phyloP scores from a whole-genome alignment of 2,329 filamentous ascomycete species.

The Orbilia blumenaviensis region DNA sequence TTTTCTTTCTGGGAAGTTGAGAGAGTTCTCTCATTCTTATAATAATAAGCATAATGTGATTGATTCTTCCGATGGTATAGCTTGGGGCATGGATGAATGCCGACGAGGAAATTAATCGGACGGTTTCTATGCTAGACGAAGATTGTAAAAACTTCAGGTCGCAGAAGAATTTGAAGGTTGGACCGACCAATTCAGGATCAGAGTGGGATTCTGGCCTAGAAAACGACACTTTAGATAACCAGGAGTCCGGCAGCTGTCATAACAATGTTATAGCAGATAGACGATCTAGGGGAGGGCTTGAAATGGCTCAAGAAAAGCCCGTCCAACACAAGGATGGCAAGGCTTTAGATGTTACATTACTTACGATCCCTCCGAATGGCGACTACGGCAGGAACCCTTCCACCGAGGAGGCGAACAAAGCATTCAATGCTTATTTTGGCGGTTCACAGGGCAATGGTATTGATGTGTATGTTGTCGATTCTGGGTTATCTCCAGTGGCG shows the following conservation, averaged over 20 bases:
- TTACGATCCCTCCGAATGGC: neutral
- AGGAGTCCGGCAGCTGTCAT: too few relatives aligned
- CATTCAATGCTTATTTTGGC: neutral
- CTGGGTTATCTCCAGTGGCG: neutral
- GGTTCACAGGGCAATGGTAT: slow-evolving; percentile 11
- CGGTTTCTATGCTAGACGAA: too few relatives aligned
- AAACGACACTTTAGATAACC: too few relatives aligned
- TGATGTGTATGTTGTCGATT: slow-evolving; percentile 37
- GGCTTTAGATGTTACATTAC: neutral
- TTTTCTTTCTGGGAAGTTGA: neutral
- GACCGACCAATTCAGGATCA: too few relatives aligned
- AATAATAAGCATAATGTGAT: neutral
- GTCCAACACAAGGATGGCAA: too few relatives aligned
- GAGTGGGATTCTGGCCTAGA: too few relatives aligned
- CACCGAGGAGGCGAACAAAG: neutral
- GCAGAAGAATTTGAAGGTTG: too few relatives aligned
- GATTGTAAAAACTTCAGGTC: too few relatives aligned
- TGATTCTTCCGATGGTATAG: neutral
- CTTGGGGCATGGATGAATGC: neutral
- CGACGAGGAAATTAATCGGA: too few relatives aligned
- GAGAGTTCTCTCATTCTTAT: neutral
- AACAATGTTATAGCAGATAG: too few relatives aligned
- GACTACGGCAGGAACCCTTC: neutral
- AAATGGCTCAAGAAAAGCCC: too few relatives aligned
- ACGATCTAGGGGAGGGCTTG: too few relatives aligned